Conservation (phyloP, 1,284 basidiomycete genomes). For the Fistulinella cinereoalba region DNA sequence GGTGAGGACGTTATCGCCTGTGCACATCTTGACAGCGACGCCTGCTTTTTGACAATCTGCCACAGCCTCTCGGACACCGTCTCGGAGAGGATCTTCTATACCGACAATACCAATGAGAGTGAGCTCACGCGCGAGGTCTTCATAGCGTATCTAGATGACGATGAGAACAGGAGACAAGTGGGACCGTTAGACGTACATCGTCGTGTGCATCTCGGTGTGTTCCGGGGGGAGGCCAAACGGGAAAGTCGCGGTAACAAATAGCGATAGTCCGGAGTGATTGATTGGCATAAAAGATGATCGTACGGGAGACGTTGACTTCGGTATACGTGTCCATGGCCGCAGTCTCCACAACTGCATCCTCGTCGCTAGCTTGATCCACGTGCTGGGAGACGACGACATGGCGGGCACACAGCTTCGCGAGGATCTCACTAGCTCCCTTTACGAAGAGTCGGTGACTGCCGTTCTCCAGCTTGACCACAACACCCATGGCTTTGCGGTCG, state of each 20-base stretch:
- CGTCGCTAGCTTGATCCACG: constrained; percentile 24
- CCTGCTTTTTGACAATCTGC: constrained; percentile 91
- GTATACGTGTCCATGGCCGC: constrained; percentile 60
- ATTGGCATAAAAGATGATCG: constrained; percentile 96
- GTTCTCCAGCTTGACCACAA: constrained; percentile 67
- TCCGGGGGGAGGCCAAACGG: constrained; percentile 78
- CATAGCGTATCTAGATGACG: constrained; percentile 76
- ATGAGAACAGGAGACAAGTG: constrained; percentile 75
- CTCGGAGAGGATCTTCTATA: constrained; percentile 97
- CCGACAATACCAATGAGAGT: constrained; percentile 95
- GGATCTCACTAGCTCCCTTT: constrained; percentile 94
- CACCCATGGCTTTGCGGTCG: constrained; percentile 95
- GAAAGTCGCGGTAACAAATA: constrained; percentile 88
- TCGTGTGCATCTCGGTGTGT: constrained; percentile 44
- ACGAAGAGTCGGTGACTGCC: constrained; percentile 74
- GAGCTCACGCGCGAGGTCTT: constrained; percentile 86
- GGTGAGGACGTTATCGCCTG: constrained; percentile 97
- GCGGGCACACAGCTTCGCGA: constrained; percentile 70
- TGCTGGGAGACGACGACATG: constrained; percentile 68
- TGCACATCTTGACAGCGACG: constrained; percentile 96
- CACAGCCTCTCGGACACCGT: constrained; percentile 87
- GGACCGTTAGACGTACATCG: constrained; percentile 54
- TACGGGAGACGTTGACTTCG: constrained; percentile 78
- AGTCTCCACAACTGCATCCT: constrained; percentile 51
- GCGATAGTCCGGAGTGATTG: constrained; percentile 93